Percentiles rank a stretch among this genome's conserved stretches.
Conservation (phyloP, 208 protist genomes). For the Crithidia expoeki region DNA sequence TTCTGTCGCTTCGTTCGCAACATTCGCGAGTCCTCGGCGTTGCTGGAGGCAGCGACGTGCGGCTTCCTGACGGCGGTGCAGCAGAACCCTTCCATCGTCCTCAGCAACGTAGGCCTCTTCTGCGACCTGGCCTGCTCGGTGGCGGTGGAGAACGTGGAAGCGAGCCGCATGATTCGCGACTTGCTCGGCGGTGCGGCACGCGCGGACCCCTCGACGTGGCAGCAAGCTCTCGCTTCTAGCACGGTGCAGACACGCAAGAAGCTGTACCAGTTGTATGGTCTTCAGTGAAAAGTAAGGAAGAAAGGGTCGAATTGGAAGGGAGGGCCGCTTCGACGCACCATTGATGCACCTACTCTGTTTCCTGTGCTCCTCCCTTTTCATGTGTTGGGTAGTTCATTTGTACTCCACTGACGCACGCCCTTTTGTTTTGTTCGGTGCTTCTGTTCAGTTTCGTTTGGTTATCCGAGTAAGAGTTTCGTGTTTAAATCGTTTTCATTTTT, state of each 20-base stretch:
- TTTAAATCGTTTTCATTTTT: too few species aligned
- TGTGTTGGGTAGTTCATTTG: background rate
- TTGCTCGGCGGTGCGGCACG: conserved; percentile 44
- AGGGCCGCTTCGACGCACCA: too few species aligned
- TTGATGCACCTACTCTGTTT: too few species aligned
- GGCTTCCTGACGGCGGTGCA: conserved; percentile 68
- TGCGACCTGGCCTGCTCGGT: conserved; percentile 71
- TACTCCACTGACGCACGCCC: background rate
- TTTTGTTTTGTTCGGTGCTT: background rate
- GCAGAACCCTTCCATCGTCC: conserved; percentile 28
- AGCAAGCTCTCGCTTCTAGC: conserved; percentile 44
- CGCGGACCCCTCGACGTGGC: conserved; percentile 45
- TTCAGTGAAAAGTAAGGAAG: conserved; percentile 39
- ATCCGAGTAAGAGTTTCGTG: too few species aligned
- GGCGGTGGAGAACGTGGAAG: conserved; percentile 39
- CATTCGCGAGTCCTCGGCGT: conserved; percentile 59
- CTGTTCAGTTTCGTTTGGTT: background rate
- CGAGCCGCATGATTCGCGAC: conserved; percentile 51
- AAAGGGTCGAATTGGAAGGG: too few species aligned
- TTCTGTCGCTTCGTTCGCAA: conserved; percentile 84
- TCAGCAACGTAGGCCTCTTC: conserved; percentile 52
- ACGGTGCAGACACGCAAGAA: conserved; percentile 51
- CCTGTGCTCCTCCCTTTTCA: too few species aligned
- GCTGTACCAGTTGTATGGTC: conserved; percentile 76
- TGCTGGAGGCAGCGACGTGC: conserved; percentile 52